Evolutionary conservation across 1,139 yeast species (phyloP), one percentile per base, ranked within the genome.

Genomic region (Candida freyschussii): DNA sequence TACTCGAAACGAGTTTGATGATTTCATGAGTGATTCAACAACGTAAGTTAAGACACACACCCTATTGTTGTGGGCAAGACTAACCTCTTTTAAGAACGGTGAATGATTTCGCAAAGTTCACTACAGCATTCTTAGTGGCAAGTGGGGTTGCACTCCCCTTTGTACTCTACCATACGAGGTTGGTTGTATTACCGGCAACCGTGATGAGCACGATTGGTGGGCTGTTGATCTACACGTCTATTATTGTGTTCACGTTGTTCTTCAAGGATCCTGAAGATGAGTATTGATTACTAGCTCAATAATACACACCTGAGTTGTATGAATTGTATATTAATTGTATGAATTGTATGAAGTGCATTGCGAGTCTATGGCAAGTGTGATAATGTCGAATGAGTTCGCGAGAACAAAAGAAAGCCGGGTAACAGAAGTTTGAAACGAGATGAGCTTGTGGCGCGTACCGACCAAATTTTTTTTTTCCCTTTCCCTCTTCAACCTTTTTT

Each of bases 201-300:
- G 43, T 76, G 7, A 74, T 81, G 80, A 76, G 87, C 60, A 67
- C 76, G 27, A 40, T 65, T 18, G 93, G 93, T 15, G 93, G 93
- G 14, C 57, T 78, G 41, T 68, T 79, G 32, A 81, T 82, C n/a
- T 82, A 82, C 53, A 56, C 69, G 9, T 82, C 82, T 44, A 80
- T 82, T 27, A 76, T 80, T 11, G 69, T 77, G 20, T 82, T 81
- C 50, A 70, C 78, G 13, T 69, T 84, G 74, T 80, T 80, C 46
- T 81, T 82, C 65, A 66, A 72, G 39, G 77, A 72, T 31, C 64
- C 59, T 22, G 75, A 72, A 34, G 78, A 72, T 34, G 84, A 76
- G 30, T 50, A 39, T 25, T 48, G 27, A 36, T n/a, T n/a, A n/a
- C n/a, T 19, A 19, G 21, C 21, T 19, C 10, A 19, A 19, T 8